Conservation (phyloP, 495 filamentous ascomycete genomes). For the Pseudoneurospora amorphoporcata region DNA sequence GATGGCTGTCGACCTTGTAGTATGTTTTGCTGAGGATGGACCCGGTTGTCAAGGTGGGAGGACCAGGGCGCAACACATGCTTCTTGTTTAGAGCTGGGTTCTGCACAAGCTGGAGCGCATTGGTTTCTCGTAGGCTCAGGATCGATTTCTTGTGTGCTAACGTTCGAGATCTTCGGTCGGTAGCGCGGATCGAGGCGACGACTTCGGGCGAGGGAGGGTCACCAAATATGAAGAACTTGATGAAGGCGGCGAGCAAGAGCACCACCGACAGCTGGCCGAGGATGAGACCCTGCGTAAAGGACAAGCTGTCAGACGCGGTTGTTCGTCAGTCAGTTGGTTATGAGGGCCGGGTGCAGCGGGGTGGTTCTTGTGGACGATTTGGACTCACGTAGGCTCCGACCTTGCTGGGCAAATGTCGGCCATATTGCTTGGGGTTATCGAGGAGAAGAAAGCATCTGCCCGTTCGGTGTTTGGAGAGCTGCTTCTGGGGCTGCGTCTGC, state of each 20-base stretch:
- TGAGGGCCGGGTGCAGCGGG: neutral
- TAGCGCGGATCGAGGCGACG: slow-evolving; percentile 53
- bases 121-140: slow-evolving; percentile 39
- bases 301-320: slow-evolving; percentile 44
- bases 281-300: slow-evolving; percentile 88
- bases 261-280: slow-evolving; percentile 89
- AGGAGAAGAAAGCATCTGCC: neutral
- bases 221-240: slow-evolving; percentile 99
- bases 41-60: slow-evolving; percentile 58
- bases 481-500: neutral
- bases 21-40: slow-evolving; percentile 94
- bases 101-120: slow-evolving; percentile 27
- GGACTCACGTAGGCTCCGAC: slow-evolving; percentile 37
- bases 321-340: slow-evolving; percentile 4
- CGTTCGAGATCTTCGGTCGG: slow-evolving; percentile 54
- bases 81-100: slow-evolving; percentile 54
- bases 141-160: slow-evolving; percentile 60
- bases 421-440: neutral
- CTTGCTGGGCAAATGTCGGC: slow-evolving; percentile 31
- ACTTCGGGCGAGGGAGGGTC: slow-evolving; percentile 78
- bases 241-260: slow-evolving; percentile 82
- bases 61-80: slow-evolving; percentile 57
- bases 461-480: neutral
- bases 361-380: slow-evolving; percentile 1
- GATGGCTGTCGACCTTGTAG: slow-evolving; percentile 91